Evolutionary conservation across 306 rosid genomes (phyloP).

Genomic region (Urtica urens): DNA sequence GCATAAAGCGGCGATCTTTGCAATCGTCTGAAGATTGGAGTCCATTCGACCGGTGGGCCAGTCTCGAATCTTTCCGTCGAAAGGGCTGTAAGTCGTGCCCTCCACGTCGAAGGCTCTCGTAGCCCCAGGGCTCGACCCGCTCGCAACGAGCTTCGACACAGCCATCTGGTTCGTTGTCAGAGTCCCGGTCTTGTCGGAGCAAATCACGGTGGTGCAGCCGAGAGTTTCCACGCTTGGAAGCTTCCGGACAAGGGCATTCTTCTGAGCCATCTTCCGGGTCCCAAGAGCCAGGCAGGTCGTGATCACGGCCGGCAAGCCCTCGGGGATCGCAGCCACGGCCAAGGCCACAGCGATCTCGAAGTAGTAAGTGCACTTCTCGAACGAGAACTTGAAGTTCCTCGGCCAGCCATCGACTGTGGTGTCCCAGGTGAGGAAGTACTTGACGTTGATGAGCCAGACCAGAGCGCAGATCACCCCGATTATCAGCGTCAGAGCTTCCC

Average conservation of each 20-base stretch:
- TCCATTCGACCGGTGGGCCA: conserved; percentile 50
- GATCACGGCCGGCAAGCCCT: conserved; percentile 44
- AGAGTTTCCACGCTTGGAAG: conserved; percentile 50
- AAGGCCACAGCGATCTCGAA: conserved; percentile 42
- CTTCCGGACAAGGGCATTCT: conserved; percentile 59
- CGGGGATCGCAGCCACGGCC: conserved; percentile 53
- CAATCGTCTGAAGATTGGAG: conserved; percentile 58
- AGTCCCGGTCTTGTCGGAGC: conserved; percentile 44
- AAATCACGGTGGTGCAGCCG: conserved; percentile 42
- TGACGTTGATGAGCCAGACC: conserved; percentile 42
- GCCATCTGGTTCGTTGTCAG: conserved; percentile 75
- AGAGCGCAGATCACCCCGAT: conserved; percentile 35
- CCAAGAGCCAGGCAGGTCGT: conserved; percentile 46
- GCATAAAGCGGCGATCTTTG: conserved; percentile 58
- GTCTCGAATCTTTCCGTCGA: conserved; percentile 49
- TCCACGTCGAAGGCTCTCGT: conserved; percentile 54
- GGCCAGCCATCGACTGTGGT: conserved; percentile 35
- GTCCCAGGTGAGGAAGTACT: conserved; percentile 43
- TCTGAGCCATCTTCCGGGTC: conserved; percentile 45
- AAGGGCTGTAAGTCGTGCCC: conserved; percentile 62
- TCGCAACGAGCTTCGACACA: conserved; percentile 54
- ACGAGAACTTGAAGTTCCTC: conserved; percentile 34
- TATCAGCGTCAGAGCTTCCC: conserved; percentile 32
- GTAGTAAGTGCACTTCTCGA: conserved; percentile 43
- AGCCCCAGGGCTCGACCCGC: conserved; percentile 29